These are phyloP conservation scores for Orbilia javanica DNA, from an alignment of 2,329 filamentous ascomycete species.

Conservation along the genomic window DNA sequence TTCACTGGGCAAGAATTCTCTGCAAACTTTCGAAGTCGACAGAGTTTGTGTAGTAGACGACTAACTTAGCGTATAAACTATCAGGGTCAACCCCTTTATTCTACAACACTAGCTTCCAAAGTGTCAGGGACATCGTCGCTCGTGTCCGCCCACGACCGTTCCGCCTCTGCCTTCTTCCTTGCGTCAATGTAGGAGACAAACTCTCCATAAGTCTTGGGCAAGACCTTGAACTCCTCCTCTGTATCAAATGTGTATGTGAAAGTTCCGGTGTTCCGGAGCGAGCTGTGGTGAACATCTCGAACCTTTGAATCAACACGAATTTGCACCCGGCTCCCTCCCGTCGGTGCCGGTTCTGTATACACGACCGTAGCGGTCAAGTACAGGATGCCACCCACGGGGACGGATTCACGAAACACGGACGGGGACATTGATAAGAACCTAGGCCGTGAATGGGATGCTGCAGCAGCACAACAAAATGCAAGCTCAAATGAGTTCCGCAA, in stretches of 20 bases:
- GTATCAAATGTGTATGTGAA: slow-evolving; percentile 82
- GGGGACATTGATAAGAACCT: slow-evolving; percentile 80
- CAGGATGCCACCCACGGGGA: slow-evolving; percentile 79
- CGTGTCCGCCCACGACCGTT: slow-evolving; percentile 42
- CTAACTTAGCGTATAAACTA: slow-evolving; percentile 6
- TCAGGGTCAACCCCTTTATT: slow-evolving; percentile 15
- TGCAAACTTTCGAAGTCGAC: background rate
- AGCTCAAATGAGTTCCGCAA: slow-evolving; percentile 81
- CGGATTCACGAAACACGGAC: slow-evolving; percentile 79
- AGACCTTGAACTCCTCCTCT: slow-evolving; percentile 74
- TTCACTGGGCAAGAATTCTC: background rate
- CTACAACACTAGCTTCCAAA: slow-evolving; percentile 46
- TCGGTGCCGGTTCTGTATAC: slow-evolving; percentile 74
- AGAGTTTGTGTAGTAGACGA: background rate
- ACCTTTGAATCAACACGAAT: slow-evolving; percentile 80
- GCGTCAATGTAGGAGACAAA: slow-evolving; percentile 68
- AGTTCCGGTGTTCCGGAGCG: slow-evolving; percentile 76
- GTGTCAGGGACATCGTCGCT: slow-evolving; percentile 54
- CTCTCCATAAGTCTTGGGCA: slow-evolving; percentile 70
- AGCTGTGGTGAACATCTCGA: slow-evolving; percentile 77
- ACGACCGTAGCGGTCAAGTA: slow-evolving; percentile 80
- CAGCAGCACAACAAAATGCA: slow-evolving; percentile 79
- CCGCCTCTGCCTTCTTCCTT: slow-evolving; percentile 64
- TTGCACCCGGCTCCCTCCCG: slow-evolving; percentile 73
- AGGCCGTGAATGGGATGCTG: slow-evolving; percentile 77